Percentiles rank a stretch among this genome's conserved stretches.
Conservation (phyloP, 805 yeast genomes). For the Suhomyces sp. region DNA sequence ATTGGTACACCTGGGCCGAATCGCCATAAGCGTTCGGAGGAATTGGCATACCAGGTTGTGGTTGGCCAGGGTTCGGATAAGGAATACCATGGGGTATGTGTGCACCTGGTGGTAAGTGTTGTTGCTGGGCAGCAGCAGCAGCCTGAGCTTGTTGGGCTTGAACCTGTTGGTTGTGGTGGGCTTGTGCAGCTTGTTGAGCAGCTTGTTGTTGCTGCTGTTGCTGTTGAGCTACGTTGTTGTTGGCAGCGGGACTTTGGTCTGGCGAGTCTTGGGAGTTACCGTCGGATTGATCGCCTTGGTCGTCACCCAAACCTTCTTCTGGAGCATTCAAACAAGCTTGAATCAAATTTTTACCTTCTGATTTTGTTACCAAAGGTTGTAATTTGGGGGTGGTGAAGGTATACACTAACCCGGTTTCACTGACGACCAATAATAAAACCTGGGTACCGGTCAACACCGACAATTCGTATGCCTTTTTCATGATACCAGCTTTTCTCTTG, state of each 20-base stretch:
- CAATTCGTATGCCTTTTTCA: conserved; percentile 99
- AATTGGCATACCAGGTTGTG: conserved; percentile 39
- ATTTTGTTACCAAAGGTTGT: conserved; percentile 95
- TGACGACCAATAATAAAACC: conserved; percentile 88
- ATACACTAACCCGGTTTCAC: conserved; percentile 98
- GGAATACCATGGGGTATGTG: conserved; percentile 47
- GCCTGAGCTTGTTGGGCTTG: conserved; percentile 21
- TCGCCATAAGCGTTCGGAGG: conserved; percentile 50
- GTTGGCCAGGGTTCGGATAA: conserved; percentile 43
- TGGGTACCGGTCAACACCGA: conserved; percentile 97
- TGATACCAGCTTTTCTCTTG: conserved; percentile 97
- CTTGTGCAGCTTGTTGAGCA: conserved; percentile 14
- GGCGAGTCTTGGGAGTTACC: conserved; percentile 44
- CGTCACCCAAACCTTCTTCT: conserved; percentile 74
- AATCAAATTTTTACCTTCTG: conserved; percentile 94
- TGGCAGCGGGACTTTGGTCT: conserved; percentile 36
- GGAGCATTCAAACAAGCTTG: conserved; percentile 98
- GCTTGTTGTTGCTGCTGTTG: conserved; percentile 17
- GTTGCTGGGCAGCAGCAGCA: conserved; percentile 28
- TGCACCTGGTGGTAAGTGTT: conserved; percentile 37
- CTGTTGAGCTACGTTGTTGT: conserved; percentile 8
- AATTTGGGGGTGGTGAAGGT: conserved; percentile 98
- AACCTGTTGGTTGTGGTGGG: conserved; percentile 11
- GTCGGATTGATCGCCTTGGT: conserved; percentile 54
- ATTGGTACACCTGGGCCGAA: conserved; percentile 58